phyloP scores from a whole-genome alignment of 169 alveolate genomes.

The Cryptosporidium ubiquitum region DNA sequence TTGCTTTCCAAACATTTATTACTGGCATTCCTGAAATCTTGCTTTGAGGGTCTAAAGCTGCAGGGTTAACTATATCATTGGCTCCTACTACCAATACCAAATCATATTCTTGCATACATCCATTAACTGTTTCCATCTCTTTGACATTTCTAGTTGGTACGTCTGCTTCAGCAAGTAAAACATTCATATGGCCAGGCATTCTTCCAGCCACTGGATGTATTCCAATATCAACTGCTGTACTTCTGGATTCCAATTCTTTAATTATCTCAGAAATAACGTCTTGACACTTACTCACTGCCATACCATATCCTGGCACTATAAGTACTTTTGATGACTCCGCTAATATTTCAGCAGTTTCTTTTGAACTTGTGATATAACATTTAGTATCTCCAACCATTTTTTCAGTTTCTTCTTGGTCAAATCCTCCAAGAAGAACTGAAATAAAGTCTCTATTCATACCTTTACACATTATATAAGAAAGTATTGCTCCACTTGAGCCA shows the following conservation, averaged over 20 bases:
- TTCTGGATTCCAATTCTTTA: constrained; percentile 70
- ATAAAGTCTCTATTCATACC: constrained; percentile 83
- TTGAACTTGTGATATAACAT: constrained; percentile 13
- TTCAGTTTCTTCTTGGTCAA: constrained; percentile 76
- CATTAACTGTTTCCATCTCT: constrained; percentile 81
- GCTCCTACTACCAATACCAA: constrained; percentile 83
- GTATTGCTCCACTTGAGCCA: constrained; percentile 84
- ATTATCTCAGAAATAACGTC: constrained; percentile 76
- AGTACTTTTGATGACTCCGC: constrained; percentile 76
- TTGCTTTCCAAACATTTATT: constrained; percentile 79
- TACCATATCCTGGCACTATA: constrained; percentile 85
- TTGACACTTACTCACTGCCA: constrained; percentile 80
- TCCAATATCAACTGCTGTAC: constrained; percentile 74
- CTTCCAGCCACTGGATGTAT: constrained; percentile 82
- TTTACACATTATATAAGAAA: constrained; percentile 82
- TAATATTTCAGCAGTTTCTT: constrained; percentile 75
- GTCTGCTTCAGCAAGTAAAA: constrained; percentile 78
- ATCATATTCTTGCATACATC: constrained; percentile 78
- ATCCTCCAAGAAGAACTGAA: constrained; percentile 86
- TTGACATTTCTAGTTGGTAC: constrained; percentile 75
- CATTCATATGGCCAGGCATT: constrained; percentile 81
- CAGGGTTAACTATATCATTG: constrained; percentile 84
- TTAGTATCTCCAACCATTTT: constrained; percentile 74
- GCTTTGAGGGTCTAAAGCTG: constrained; percentile 77
- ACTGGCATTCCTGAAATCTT: constrained; percentile 82